Base-by-base conservation (phyloP, 179 eudicot genomes). In the Nepenthes alata region DNA sequence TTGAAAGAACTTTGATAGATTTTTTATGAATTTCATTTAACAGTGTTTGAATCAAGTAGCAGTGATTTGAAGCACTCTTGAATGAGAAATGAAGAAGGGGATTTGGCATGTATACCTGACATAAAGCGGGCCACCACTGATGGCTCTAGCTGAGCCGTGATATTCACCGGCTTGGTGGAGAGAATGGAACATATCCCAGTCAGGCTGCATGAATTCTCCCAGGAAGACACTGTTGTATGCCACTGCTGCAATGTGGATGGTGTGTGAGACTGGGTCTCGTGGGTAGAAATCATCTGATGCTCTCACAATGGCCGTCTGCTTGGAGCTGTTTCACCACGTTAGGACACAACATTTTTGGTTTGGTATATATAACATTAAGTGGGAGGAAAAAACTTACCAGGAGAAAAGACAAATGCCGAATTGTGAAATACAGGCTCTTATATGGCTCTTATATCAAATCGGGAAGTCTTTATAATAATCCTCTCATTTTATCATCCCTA, bases 151-250 rank as follows among this genome's bases (percentile, higher is more conserved):
- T 0, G 99, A 90, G 41, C 83, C 99, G 71, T 94, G 99, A 63
- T 90, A 94, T 67, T 94, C 97, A 12, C 91, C 94, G 1, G 97
- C 95, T 3, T 87, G 91, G 67, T 89, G 98, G 36, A 83, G 83
- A 7, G 98, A 93, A 59, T 93, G 97, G 75, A 93, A 93, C 98
- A 93, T 93, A 61, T 93, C 98, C 98, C 98, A 93, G 72, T 93
- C 98, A 37, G 98, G 91, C 78, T 64, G 82, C 98, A 93, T 93
- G 57, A 93, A 78, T 69, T 93, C 98, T 38, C 98, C 98, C n/a
- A 93, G 81, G 75, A 93, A 93, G 11, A 93, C 74, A 35, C 89
- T 89, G 54, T 93, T 93, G 77, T 93, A 93, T 3, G 98, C 88
- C 60, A 93, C 98, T 0, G 96, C 71, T 3, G 98, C 95, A 52